Conservation (phyloP, 2,329 filamentous ascomycete species). For the Beauveria medogensis region DNA sequence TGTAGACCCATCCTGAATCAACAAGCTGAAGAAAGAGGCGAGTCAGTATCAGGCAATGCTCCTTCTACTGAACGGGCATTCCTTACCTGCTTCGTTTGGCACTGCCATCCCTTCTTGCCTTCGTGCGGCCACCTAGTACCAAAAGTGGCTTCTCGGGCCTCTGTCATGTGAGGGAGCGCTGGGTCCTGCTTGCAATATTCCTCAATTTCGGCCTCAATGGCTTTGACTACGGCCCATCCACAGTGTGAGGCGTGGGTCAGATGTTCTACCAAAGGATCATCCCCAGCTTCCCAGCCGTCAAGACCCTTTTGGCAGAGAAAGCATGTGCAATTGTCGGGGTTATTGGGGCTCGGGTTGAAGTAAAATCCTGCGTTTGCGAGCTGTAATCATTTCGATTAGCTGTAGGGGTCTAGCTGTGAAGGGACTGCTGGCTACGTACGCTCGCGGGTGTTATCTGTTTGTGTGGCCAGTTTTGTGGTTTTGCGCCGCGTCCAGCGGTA, state of each 20-base stretch:
- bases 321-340: constrained; percentile 82
- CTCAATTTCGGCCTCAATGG: constrained; percentile 52
- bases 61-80: background rate
- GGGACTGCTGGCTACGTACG: constrained; percentile 17
- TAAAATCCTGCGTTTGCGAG: constrained; percentile 89
- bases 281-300: constrained; percentile 85
- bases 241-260: constrained; percentile 74
- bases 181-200: constrained; percentile 67
- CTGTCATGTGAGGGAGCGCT: constrained; percentile 58
- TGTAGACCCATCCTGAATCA: constrained; percentile 90
- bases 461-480: constrained; percentile 71
- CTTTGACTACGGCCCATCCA: constrained; percentile 72
- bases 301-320: constrained; percentile 79
- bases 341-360: constrained; percentile 66
- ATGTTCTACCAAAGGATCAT: constrained; percentile 79
- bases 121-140: constrained; percentile 84
- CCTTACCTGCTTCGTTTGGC: constrained; percentile 75
- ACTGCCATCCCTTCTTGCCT: constrained; percentile 77
- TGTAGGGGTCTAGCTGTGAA: background rate
- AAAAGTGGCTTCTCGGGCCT: constrained; percentile 78
- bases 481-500: constrained; percentile 39
- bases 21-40: constrained; percentile 54
- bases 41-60: constrained; percentile 7
- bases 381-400: constrained; percentile 37
- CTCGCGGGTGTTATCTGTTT: constrained; percentile 25